These are phyloP conservation scores for Aspergillus olivimuriae DNA, from an alignment of 495 filamentous ascomycete genomes.

Conservation along the genomic window DNA sequence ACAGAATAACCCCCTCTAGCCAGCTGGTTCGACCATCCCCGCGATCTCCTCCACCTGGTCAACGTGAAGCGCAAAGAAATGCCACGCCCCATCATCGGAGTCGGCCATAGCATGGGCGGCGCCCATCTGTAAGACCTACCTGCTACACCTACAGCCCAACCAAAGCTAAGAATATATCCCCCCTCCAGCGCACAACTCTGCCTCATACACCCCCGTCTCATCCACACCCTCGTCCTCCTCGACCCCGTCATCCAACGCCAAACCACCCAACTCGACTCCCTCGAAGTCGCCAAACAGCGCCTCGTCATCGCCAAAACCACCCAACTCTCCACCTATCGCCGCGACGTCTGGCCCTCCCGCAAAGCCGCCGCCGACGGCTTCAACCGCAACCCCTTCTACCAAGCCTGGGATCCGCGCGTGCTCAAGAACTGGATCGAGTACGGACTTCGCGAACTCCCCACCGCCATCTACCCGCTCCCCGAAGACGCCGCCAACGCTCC, in stretches of 20 bases:
- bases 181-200: conserved; percentile 44
- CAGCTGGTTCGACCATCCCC: conserved; percentile 78
- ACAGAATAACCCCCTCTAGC: conserved; percentile 36
- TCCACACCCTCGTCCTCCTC: conserved; percentile 68
- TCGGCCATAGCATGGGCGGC: conserved; percentile 89
- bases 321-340: conserved; percentile 53
- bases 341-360: conserved; percentile 65
- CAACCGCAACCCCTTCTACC: conserved; percentile 58
- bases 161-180: conserved; percentile 6
- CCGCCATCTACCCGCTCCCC: conserved; percentile 45
- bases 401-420: conserved; percentile 67
- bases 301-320: conserved; percentile 35
- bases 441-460: conserved; percentile 60
- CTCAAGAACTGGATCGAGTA: conserved; percentile 58
- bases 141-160: too few relatives aligned
- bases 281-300: conserved; percentile 17
- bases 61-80: conserved; percentile 78
- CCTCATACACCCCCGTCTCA: conserved; percentile 75
- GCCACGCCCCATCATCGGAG: conserved; percentile 79
- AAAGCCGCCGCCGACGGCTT: conserved; percentile 56
- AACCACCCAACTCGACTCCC: conserved; percentile 33
- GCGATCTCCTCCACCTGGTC: conserved; percentile 82
- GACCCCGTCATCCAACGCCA: conserved; percentile 70
- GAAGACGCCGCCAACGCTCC: conserved; percentile 12
- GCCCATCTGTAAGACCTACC: conserved; percentile 46